These are phyloP conservation scores for Rubroboletus satanas DNA, from an alignment of 768 basidiomycete species.

Conservation along the genomic window DNA sequence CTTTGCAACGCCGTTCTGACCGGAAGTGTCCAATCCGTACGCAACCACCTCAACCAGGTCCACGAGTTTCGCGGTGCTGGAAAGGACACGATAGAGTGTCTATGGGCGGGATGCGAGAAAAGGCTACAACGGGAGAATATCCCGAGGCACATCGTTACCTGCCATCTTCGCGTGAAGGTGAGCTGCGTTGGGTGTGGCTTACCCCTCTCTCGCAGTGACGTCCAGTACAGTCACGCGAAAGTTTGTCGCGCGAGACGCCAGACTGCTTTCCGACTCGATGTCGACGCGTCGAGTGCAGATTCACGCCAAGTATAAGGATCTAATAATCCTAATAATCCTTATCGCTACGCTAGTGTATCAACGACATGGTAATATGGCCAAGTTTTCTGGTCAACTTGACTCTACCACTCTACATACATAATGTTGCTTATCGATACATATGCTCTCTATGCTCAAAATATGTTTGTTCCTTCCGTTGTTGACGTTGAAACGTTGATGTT, in stretches of 20 bases:
- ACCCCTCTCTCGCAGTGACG: slow-evolving; percentile 21
- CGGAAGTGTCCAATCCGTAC: slow-evolving; percentile 6
- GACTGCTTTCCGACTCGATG: neutral
- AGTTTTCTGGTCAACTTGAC: neutral
- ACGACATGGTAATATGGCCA: neutral
- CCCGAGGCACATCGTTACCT: slow-evolving; percentile 15
- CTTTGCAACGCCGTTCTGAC: slow-evolving; percentile 5
- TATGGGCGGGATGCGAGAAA: slow-evolving; percentile 10
- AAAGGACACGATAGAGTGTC: slow-evolving; percentile 2
- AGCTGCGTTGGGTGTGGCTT: slow-evolving; percentile 9
- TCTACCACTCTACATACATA: neutral
- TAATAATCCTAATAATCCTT: neutral
- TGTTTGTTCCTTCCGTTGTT: no score
- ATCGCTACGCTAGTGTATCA: neutral
- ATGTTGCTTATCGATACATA: no score
- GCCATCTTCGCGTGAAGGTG: slow-evolving; percentile 14
- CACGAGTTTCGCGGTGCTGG: slow-evolving; percentile 8
- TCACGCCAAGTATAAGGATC: neutral
- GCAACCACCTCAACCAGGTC: slow-evolving; percentile 11
- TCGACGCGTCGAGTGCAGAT: neutral
- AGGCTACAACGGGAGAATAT: slow-evolving; percentile 15
- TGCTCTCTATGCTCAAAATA: no score
- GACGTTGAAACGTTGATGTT: no score
- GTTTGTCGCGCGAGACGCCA: slow-evolving; percentile 5
- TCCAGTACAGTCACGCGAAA: slow-evolving; percentile 11